A percentile compares a stretch with the other conserved stretches of the same genome.
phyloP scores from a whole-genome alignment of 768 basidiomycete species.

The Sporobolomyces phaffii region DNA sequence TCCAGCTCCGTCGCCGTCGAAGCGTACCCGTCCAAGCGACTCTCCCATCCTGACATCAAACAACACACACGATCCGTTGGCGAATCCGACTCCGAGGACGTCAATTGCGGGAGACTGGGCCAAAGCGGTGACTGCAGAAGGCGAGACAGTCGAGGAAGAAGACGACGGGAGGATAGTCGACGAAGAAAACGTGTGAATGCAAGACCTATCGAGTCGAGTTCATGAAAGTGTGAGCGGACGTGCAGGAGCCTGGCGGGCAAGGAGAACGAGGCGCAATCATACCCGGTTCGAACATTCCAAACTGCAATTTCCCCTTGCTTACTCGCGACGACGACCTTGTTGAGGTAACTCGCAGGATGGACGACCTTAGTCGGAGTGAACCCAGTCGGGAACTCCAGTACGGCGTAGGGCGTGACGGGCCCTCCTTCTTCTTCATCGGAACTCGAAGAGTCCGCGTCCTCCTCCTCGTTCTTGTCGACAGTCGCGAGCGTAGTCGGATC shows the following conservation, averaged over 20 bases:
- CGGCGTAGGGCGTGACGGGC: slow-evolving; percentile 56
- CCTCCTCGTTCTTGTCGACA: background rate
- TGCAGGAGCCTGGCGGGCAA: background rate
- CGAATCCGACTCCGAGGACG: slow-evolving; percentile 85
- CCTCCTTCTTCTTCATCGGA: background rate
- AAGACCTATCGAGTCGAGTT: slow-evolving; percentile 60
- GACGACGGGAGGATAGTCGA: slow-evolving; percentile 54
- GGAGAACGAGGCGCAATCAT: slow-evolving; percentile 42
- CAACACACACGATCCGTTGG: slow-evolving; percentile 77
- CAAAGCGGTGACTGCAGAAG: slow-evolving; percentile 59
- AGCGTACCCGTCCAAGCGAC: slow-evolving; percentile 75
- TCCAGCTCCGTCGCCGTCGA: slow-evolving; percentile 74
- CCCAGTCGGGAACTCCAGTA: slow-evolving; percentile 69
- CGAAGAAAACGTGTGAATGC: slow-evolving; percentile 70
- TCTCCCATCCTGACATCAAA: slow-evolving; percentile 89
- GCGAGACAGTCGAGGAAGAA: slow-evolving; percentile 24
- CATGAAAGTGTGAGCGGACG: background rate
- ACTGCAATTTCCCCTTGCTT: slow-evolving; percentile 74
- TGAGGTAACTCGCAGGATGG: slow-evolving; percentile 93
- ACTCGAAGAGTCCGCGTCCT: background rate
- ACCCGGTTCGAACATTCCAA: slow-evolving; percentile 90
- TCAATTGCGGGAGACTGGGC: slow-evolving; percentile 93
- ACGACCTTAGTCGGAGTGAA: slow-evolving; percentile 81
- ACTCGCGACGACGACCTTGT: slow-evolving; percentile 84
- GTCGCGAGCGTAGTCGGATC: slow-evolving; percentile 2